Evolutionary conservation across 2,329 filamentous ascomycete species (phyloP), one percentile per base, ranked within the genome.

Genomic region (Cladosporium sp.): DNA sequence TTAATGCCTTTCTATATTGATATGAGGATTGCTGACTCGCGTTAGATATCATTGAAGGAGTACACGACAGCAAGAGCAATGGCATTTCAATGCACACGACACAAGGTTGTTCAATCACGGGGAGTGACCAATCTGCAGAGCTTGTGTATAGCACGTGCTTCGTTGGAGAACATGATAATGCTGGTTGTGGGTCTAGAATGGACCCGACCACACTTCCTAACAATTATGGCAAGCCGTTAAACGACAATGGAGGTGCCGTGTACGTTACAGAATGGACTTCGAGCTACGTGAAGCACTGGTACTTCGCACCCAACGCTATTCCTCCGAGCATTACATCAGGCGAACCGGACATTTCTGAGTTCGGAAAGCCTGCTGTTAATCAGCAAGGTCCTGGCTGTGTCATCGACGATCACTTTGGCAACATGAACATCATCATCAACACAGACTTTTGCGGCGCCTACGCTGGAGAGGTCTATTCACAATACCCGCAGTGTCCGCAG

Each of bases 331-430:
- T 89, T 61, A 70, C 74, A 51, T 63, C 55, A 11, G 65, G 66
- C n/a, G 64, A 61, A 1, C 88, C 87, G 0, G 79, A 88, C 65
- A 83, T 86, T 0, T 80, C 78, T 50, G 74, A 75, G 2, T 90
- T 87, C 82, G 86, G 85, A 15, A 76, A 73, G 2, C 84, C 87
- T 0, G 66, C 82, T 6, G 85, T 86, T 1, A 86, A 89, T 60
- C 88, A 88, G 69, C 86, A 69, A 62, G 73, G 71, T 9, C 43
- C 55, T 15, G 59, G 58, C 19, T 77, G 75, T 55, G 59, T 71
- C 30, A 72, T 76, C 55, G 66, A 75, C 64, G 43, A 61, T 19
- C 66, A 73, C 47, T 76, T 77, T 59, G 60, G 47, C 5, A 72
- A 75, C 58, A 72, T 75, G 63, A 69, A 68, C 51, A 70, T 76